Conservation (phyloP, 2,329 filamentous ascomycete species). For the Acrocalymma vagum region DNA sequence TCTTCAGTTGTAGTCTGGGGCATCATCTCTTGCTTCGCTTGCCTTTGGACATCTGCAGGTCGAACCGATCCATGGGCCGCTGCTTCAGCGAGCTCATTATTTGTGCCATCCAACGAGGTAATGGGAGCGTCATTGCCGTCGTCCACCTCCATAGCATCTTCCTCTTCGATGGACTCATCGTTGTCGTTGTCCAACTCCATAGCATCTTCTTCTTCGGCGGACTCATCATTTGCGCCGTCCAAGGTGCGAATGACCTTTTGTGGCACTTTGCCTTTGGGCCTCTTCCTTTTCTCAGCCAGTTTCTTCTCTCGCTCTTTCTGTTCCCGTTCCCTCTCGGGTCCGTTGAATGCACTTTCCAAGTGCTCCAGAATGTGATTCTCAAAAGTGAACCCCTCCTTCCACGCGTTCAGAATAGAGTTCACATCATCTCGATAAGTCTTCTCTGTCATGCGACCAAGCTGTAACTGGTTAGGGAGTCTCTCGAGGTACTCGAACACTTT, state of each 20-base stretch:
- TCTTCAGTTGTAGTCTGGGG: constrained; percentile 2
- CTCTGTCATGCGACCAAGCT: constrained; percentile 82
- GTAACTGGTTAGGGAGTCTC: constrained; percentile 72
- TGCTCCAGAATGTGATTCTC: constrained; percentile 33
- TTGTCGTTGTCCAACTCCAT: constrained; percentile 29
- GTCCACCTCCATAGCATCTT: constrained; percentile 28
- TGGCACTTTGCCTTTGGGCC: constrained; percentile 23
- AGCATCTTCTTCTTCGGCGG: constrained; percentile 21
- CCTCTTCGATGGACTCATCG: constrained; percentile 16
- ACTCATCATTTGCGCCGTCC: constrained; percentile 17
- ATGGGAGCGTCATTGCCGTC: constrained; percentile 13
- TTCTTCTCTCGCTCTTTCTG: constrained; percentile 72
- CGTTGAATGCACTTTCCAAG: constrained; percentile 40
- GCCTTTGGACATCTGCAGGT: constrained; percentile 5
- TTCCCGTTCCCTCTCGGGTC: constrained; percentile 49
- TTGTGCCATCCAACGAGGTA: constrained; percentile 8
- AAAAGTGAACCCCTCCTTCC: constrained; percentile 44
- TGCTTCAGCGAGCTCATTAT: constrained; percentile 11
- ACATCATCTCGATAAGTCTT: constrained; percentile 58
- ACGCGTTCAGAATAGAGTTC: constrained; percentile 42
- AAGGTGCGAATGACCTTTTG: constrained; percentile 12
- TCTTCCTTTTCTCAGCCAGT: constrained; percentile 59
- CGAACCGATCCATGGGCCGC: background rate
- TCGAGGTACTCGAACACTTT: constrained; percentile 80
- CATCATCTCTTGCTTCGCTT: constrained; percentile 1